Percentiles rank a stretch among this genome's conserved stretches.
phyloP scores from a whole-genome alignment of 2,329 filamentous ascomycete species.

The Botrytis tulipae region DNA sequence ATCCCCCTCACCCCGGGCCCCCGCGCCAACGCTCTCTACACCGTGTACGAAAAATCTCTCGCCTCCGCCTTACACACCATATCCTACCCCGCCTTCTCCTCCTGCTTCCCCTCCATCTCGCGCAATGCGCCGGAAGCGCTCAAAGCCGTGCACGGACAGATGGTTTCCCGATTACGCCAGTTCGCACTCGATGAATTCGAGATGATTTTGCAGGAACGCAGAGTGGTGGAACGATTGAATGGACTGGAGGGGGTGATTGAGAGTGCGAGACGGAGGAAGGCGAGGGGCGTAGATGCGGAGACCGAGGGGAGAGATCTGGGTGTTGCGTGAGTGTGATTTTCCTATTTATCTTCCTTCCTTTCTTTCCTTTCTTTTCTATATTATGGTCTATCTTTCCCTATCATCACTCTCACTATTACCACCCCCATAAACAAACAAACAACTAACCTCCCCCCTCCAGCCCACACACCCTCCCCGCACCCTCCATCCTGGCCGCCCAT shows the following conservation, averaged over 20 bases:
- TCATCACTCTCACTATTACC: not conserved
- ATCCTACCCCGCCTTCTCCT: slow-evolving; percentile 55
- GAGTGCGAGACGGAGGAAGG: slow-evolving; percentile 44
- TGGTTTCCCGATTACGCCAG: slow-evolving; percentile 54
- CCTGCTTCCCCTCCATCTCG: slow-evolving; percentile 62
- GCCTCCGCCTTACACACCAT: slow-evolving; percentile 55
- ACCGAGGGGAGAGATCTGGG: not conserved
- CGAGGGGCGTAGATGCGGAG: slow-evolving; percentile 19
- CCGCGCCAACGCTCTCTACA: slow-evolving; percentile 54
- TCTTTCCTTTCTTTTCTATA: not conserved
- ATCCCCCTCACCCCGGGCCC: slow-evolving; percentile 50
- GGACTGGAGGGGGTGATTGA: slow-evolving; percentile 55
- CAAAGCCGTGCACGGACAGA: slow-evolving; percentile 54
- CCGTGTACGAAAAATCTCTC: slow-evolving; percentile 53
- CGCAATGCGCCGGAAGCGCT: slow-evolving; percentile 50
- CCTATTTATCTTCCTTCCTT: not conserved
- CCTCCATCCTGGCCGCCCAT: slow-evolving; percentile 54
- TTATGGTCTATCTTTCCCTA: not conserved
- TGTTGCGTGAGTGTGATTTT: slow-evolving; percentile 12
- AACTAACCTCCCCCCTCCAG: slow-evolving; percentile 34
- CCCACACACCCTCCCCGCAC: slow-evolving; percentile 56
- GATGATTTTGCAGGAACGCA: slow-evolving; percentile 49
- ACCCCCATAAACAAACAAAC: not conserved
- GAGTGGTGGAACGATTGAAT: slow-evolving; percentile 57
- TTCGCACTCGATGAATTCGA: slow-evolving; percentile 61